phyloP scores from a whole-genome alignment of 2,329 filamentous ascomycete genomes.

The Raffaelea arxii region DNA sequence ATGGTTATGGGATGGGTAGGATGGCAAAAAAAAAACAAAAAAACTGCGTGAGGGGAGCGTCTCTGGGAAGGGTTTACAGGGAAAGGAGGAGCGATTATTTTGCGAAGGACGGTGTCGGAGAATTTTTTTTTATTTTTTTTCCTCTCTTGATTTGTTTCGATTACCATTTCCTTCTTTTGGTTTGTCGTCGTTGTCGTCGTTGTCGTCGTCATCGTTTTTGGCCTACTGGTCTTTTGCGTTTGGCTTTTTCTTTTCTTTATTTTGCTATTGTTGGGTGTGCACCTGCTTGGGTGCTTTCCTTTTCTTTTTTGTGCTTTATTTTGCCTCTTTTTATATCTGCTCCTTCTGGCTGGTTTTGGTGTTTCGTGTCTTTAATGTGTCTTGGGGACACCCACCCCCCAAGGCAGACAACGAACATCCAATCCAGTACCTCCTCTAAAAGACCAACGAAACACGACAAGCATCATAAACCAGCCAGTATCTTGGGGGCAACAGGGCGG shows the following conservation, averaged over 20 bases:
- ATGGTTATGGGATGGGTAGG: conserved; percentile 11
- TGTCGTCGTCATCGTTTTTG: not conserved
- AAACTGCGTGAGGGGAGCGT: conserved; percentile 4
- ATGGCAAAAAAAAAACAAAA: too few relatives aligned
- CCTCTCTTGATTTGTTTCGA: conserved; percentile 9
- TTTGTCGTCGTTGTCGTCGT: not conserved
- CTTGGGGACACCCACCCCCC: too few relatives aligned
- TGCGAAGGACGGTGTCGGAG: conserved; percentile 14
- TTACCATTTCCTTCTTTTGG: not conserved
- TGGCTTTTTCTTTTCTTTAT: not conserved
- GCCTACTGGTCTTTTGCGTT: conserved; percentile 2
- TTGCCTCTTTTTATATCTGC: not conserved
- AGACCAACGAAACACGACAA: too few relatives aligned
- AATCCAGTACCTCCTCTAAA: too few relatives aligned
- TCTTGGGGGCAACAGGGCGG: not conserved
- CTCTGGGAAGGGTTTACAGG: conserved; percentile 9
- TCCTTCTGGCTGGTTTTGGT: too few relatives aligned
- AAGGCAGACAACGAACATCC: too few relatives aligned
- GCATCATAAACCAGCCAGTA: too few relatives aligned
- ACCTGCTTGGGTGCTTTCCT: not conserved
- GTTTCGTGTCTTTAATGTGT: too few relatives aligned
- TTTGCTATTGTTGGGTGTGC: not conserved
- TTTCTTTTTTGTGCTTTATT: conserved; percentile 1
- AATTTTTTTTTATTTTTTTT: conserved; percentile 7
- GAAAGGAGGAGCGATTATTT: conserved; percentile 9